These are phyloP conservation scores for Narthecium ossifragum DNA, from an alignment of 106 monocot species.

Conservation along the genomic window DNA sequence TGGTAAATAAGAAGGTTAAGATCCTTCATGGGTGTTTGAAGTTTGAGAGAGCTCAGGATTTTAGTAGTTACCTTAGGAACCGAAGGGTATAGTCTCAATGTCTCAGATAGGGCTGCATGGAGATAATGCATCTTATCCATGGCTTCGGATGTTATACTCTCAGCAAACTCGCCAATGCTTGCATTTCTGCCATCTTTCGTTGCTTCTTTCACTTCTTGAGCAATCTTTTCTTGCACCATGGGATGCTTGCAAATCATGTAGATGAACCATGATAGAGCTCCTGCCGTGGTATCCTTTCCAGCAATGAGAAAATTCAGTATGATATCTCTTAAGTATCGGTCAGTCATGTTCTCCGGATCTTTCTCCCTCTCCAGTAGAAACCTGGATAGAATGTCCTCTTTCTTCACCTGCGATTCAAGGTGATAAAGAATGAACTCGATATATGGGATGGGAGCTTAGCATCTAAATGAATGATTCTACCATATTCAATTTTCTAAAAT, in stretches of 20 bases:
- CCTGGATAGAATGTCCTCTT: too few relatives aligned
- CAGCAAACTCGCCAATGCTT: background rate
- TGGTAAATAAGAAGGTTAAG: too few relatives aligned
- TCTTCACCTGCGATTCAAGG: too few relatives aligned
- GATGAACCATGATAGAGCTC: constrained; percentile 24
- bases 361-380: background rate
- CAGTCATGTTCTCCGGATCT: constrained; percentile 2
- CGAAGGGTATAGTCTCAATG: background rate
- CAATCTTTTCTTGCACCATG: constrained; percentile 9
- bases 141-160: background rate
- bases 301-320: constrained; percentile 23
- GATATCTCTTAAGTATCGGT: constrained; percentile 9
- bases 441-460: too few relatives aligned
- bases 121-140: background rate
- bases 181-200: background rate
- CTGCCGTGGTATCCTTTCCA: constrained; percentile 24
- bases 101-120: background rate
- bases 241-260: constrained; percentile 22
- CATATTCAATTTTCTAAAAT: too few relatives aligned
- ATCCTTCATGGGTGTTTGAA: too few relatives aligned
- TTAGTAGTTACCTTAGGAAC: background rate
- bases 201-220: constrained; percentile 9
- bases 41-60: too few relatives aligned
- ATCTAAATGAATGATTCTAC: too few relatives aligned
- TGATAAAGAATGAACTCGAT: too few relatives aligned